Evolutionary conservation across 1,284 basidiomycete species (phyloP), one percentile per base, ranked within the genome.

Genomic region (Omphalotus olearius): DNA sequence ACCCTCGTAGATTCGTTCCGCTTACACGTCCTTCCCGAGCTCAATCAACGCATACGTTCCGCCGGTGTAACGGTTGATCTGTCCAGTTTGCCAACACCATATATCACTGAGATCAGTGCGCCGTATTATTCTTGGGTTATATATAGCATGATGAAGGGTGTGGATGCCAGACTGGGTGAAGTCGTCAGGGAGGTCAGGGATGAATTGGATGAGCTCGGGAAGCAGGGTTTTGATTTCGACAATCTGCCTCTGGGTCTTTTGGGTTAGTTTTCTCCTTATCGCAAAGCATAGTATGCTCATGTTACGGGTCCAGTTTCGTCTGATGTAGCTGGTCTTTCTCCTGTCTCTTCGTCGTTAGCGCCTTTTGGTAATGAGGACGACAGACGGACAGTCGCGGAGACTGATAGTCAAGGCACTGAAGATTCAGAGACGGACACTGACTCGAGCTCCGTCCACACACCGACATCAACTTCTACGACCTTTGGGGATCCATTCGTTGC

Each of bases 1-100:
- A 70, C 78, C 2, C 76, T 93, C 10, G 79, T 92, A 13, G 88
- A 93, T 62, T 76, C 82, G 3, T 92, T 85, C 64, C 78, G 89
- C 16, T 76, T 76, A 17, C 78, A 83, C 62, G 80, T 91, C 25
- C 63, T 90, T 20, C 69, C 79, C 25, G 74, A 75, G 54, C 68
- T 80, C 54, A 39, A 33, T 11, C 25, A 17, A 7, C 46, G 58
- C n/a, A 47, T 59, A 11, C 52, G 57, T 10, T 36, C 57, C 4
- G 65, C 40, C 10, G 18, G 28, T 42, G n/a, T 41, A 13, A 20
- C 38, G 25, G n/a, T 18, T 23, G 36, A 40, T 50, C 26, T 23
- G n/a, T 16, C 13, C 3, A 11, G 16, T 36, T 14, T 18, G 36
- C 41, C 40, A n/a, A 25, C 30, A 13, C 13, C 48, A 3, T 50